Conservation (phyloP, 2,329 filamentous ascomycete species). For the Dothiorella sarmentorum region DNA sequence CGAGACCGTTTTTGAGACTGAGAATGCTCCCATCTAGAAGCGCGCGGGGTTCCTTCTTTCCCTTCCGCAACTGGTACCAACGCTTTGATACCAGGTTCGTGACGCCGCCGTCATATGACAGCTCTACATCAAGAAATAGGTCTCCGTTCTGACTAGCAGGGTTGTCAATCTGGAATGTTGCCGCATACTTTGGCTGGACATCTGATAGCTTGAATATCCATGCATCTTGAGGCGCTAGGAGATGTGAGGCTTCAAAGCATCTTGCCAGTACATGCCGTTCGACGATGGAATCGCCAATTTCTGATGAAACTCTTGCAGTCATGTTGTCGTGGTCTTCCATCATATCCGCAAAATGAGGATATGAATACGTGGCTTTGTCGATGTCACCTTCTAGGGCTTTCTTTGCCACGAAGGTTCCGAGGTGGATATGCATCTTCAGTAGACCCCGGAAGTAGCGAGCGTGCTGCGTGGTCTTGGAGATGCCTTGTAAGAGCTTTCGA, state of each 20-base stretch:
- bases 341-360: background rate
- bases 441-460: background rate
- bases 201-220: background rate
- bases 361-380: background rate
- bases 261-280: background rate
- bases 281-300: constrained; percentile 2
- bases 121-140: background rate
- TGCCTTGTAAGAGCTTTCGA: background rate
- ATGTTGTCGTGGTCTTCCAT: background rate
- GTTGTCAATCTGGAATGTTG: constrained; percentile 10
- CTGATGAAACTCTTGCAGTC: background rate
- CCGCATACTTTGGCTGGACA: constrained; percentile 2
- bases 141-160: background rate
- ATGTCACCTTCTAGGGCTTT: background rate
- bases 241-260: background rate
- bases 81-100: background rate
- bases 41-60: background rate
- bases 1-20: background rate
- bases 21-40: constrained; percentile 4
- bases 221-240: background rate
- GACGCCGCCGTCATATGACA: background rate
- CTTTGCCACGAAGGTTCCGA: constrained; percentile 6
- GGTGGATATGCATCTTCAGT: background rate
- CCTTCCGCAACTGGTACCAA: background rate
- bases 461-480: background rate